These are phyloP conservation scores for Lasiosphaeria miniovina DNA, from an alignment of 495 filamentous ascomycete species.

Conservation along the genomic window DNA sequence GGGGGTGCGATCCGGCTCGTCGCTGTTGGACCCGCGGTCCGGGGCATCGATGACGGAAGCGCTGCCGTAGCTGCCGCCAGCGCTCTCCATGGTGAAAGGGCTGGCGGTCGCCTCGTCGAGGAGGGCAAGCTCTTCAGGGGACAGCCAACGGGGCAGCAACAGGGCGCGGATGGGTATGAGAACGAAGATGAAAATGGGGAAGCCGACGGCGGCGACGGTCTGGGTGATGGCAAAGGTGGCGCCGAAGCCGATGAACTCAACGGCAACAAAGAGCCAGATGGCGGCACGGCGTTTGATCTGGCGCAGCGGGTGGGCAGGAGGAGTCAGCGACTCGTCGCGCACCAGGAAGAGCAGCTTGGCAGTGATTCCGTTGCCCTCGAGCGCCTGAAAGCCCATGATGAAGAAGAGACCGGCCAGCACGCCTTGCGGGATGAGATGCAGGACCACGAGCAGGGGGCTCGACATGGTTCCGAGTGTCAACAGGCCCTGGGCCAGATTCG, in stretches of 20 bases:
- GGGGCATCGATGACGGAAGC: conserved; percentile 2
- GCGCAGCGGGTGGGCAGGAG: conserved; percentile 63
- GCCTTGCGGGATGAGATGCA: conserved; percentile 83
- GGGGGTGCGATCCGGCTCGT: background rate
- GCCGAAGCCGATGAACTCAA: conserved; percentile 78
- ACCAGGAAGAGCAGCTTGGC: conserved; percentile 73
- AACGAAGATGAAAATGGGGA: conserved; percentile 80
- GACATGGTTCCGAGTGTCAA: conserved; percentile 85
- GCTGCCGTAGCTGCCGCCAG: conserved; percentile 64
- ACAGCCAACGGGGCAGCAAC: conserved; percentile 70
- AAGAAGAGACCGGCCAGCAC: conserved; percentile 92
- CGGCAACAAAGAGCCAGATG: conserved; percentile 71
- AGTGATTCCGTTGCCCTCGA: conserved; percentile 79
- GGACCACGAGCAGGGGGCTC: conserved; percentile 74
- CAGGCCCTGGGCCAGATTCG: conserved; percentile 81
- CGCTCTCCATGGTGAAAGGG: conserved; percentile 81
- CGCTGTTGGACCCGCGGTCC: background rate
- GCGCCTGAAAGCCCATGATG: conserved; percentile 85
- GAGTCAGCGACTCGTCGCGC: conserved; percentile 63
- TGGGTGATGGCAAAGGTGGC: conserved; percentile 94
- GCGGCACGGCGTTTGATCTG: conserved; percentile 56
- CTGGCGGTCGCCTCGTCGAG: conserved; percentile 82
- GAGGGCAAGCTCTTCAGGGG: conserved; percentile 60
- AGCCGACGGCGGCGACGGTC: conserved; percentile 91
- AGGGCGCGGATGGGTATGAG: conserved; percentile 75